Percentiles rank a stretch among this genome's conserved stretches.
These are phyloP conservation scores for Ascomycota sp. DNA, from an alignment of 2,329 filamentous ascomycete species.

Conservation along the genomic window DNA sequence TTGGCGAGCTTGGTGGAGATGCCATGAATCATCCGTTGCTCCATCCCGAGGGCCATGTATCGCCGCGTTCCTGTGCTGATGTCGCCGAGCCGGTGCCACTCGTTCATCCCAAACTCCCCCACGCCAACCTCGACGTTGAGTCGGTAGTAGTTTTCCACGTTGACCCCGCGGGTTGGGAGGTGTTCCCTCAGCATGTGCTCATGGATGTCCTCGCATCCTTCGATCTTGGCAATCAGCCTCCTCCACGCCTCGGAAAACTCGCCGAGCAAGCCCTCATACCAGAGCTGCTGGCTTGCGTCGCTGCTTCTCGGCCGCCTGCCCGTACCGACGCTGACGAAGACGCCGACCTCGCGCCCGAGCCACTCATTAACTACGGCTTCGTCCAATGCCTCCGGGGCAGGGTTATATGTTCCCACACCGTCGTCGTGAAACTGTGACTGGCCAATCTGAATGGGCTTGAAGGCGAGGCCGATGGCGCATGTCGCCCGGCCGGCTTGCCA, in stretches of 20 bases:
- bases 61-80: conserved; percentile 82
- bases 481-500: conserved; percentile 97
- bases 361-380: conserved; percentile 86
- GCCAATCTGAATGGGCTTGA: conserved; percentile 87
- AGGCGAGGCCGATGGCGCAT: conserved; percentile 72
- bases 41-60: conserved; percentile 54
- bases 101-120: conserved; percentile 96
- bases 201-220: conserved; percentile 84
- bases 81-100: conserved; percentile 84
- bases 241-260: conserved; percentile 81
- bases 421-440: conserved; percentile 91
- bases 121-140: conserved; percentile 95
- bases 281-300: conserved; percentile 54
- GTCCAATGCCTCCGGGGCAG: conserved; percentile 64
- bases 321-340: conserved; percentile 87
- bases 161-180: conserved; percentile 57
- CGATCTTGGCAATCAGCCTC: conserved; percentile 75
- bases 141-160: conserved; percentile 78
- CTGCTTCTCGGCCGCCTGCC: conserved; percentile 52
- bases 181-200: conserved; percentile 67
- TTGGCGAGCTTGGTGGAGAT: conserved; percentile 66
- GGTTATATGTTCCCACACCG: conserved; percentile 80
- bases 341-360: conserved; percentile 80
- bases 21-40: conserved; percentile 58
- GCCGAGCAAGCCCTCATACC: conserved; percentile 88